Conservation (phyloP, 306 rosid genomes). For the Citrullus colocynthis region DNA sequence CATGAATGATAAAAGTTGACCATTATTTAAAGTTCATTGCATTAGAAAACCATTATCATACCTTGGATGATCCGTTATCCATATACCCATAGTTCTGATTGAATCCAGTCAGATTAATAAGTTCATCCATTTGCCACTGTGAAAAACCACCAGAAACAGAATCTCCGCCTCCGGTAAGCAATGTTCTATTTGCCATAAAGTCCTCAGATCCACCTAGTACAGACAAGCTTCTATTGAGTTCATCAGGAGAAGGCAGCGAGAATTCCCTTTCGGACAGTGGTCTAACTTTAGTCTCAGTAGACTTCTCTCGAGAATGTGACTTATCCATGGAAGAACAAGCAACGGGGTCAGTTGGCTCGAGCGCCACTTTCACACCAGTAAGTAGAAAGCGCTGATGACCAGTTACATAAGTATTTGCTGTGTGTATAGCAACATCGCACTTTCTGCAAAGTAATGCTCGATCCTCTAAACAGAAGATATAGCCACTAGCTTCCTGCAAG, state of each 20-base stretch:
- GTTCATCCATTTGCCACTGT: conserved; percentile 67
- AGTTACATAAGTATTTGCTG: conserved; percentile 12
- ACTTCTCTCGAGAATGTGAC: conserved; percentile 32
- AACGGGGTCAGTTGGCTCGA: conserved; percentile 19
- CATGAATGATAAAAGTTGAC: background rate
- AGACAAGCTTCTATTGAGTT: conserved; percentile 23
- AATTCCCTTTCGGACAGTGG: conserved; percentile 22
- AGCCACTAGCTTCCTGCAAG: conserved; percentile 61
- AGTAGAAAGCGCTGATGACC: conserved; percentile 20
- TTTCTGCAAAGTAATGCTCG: conserved; percentile 80
- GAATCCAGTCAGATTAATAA: conserved; percentile 46
- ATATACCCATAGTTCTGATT: conserved; percentile 42
- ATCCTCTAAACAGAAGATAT: conserved; percentile 83
- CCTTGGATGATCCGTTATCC: conserved; percentile 75
- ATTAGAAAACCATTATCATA: conserved; percentile 19
- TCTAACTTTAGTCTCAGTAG: conserved; percentile 24
- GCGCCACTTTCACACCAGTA: conserved; percentile 20
- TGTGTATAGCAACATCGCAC: conserved; percentile 51
- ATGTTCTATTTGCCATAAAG: conserved; percentile 23
- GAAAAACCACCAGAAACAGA: conserved; percentile 44
- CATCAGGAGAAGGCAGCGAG: conserved; percentile 24
- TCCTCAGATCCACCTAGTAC: conserved; percentile 31
- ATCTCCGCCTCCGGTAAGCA: conserved; percentile 71
- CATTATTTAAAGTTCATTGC: background rate
- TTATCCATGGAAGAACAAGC: conserved; percentile 33